A percentile compares a stretch with the other conserved stretches of the same genome.
These are phyloP conservation scores for Sophora flavescens DNA, from an alignment of 306 rosid genomes.

Conservation along the genomic window DNA sequence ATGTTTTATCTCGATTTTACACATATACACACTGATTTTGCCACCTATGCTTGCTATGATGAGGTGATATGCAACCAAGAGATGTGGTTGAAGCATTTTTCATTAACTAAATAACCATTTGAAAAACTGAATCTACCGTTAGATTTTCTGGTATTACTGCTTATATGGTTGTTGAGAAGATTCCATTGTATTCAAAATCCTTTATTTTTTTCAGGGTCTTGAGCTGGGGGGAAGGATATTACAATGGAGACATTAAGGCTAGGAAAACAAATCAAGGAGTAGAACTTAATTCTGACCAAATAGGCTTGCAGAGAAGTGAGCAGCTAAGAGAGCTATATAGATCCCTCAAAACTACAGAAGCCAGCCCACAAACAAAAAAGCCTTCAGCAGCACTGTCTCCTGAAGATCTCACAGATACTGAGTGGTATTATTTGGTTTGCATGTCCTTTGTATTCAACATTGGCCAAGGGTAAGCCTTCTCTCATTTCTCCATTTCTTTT, in stretches of 20 bases:
- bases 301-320: slow-evolving; percentile 79
- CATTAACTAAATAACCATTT: no score
- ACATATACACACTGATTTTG: no score
- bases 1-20: no score
- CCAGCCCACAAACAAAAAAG: slow-evolving; percentile 68
- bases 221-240: slow-evolving; percentile 87
- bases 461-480: slow-evolving; percentile 79
- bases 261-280: slow-evolving; percentile 79
- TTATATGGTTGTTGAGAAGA: neutral
- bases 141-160: slow-evolving; percentile 11
- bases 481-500: neutral
- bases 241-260: slow-evolving; percentile 92
- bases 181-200: neutral
- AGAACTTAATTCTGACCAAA: slow-evolving; percentile 71
- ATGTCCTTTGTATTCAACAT: slow-evolving; percentile 83
- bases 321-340: slow-evolving; percentile 72
- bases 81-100: no score
- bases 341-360: slow-evolving; percentile 69
- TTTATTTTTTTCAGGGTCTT: slow-evolving; percentile 57
- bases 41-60: no score
- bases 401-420: slow-evolving; percentile 85
- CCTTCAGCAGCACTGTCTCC: slow-evolving; percentile 85
- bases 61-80: no score
- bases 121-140: no score
- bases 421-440: slow-evolving; percentile 96